Evolutionary conservation across 352 stramenopile genomes (phyloP), one percentile per base, ranked within the genome.

Genomic region (Phytopythium boreale): DNA sequence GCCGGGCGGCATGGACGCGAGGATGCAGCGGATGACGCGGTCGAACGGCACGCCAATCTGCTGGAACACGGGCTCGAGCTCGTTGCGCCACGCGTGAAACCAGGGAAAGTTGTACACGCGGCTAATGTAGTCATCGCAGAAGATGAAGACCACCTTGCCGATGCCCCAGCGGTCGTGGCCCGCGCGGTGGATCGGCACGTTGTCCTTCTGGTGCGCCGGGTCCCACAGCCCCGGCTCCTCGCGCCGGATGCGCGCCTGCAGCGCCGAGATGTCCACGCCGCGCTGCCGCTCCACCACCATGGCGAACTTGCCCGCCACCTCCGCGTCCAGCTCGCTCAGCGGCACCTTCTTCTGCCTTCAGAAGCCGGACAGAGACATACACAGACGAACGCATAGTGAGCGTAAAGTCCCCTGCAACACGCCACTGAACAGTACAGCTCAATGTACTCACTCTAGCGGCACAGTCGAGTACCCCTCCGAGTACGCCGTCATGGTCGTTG

Each of bases 91-190:
- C 19, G 79, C 59, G 70, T 97, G 79, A 68, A 93, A 98, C 87
- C 92, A 99, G 19, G 97, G 97, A 53, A 99, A 92, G 24, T 89
- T 89, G 75, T 98, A 99, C 34, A 98, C 90, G 27, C 86, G 87
- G 67, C 94, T 88, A 41, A 99, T 80, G 73, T 99, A 99, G 80
- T 99, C 97, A 82, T 99, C 97, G 68, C 93, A 98, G 81, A 99
- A 99, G 50, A 99, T 82, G 61, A 99, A 96, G 14, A 98, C 91
- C 64, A 99, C 96, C 74, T 99, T 99, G 72, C 92, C 90, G 64
- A 99, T 99, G 59, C 97, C 97, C 96, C 97, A 99, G 46, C 78
- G 84, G 83, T 99, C 97, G 77, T 99, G 97, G 27, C 92, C 96
- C 17, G 97, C 91, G 55, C 97, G 89, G 29, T 85, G 90, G 24